Conservation (phyloP, 176 grass and related monocot genomes). For the Dendrocalamus sinicus region DNA sequence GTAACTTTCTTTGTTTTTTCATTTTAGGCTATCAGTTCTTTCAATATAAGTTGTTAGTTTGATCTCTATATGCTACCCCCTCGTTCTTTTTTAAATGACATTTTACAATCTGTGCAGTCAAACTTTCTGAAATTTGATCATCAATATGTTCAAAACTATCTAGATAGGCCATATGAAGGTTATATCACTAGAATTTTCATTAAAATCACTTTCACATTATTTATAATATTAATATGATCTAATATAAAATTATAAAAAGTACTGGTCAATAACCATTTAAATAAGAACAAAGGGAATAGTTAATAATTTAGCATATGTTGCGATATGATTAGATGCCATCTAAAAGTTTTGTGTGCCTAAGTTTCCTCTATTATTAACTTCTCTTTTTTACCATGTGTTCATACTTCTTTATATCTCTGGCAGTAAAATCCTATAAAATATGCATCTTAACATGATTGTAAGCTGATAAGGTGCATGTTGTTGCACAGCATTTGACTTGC, state of each 20-base stretch:
- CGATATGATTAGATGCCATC: not conserved
- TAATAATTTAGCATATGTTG: not conserved
- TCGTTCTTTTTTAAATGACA: not conserved
- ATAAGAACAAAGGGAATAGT: not conserved
- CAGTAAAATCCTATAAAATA: not conserved
- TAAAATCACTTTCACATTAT: not conserved
- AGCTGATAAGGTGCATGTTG: not conserved
- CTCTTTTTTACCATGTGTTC: not conserved
- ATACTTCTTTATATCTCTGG: not conserved
- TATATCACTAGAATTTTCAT: not conserved
- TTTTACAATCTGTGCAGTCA: not conserved
- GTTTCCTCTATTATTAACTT: not conserved
- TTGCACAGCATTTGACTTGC: not conserved
- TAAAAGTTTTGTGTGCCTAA: not conserved
- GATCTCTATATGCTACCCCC: conserved; percentile 3
- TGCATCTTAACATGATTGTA: not conserved
- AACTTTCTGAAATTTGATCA: conserved; percentile 8
- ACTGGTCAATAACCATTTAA: not conserved
- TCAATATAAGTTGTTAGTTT: not conserved
- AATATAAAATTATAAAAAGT: not conserved
- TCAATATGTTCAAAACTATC: not conserved
- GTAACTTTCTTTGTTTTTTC: conserved; percentile 23
- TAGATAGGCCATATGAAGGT: not conserved
- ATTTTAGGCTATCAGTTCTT: conserved; percentile 12
- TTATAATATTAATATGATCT: not conserved